Base-by-base conservation (phyloP, 2,329 filamentous ascomycete species). In the Aureobasidium zeae region DNA sequence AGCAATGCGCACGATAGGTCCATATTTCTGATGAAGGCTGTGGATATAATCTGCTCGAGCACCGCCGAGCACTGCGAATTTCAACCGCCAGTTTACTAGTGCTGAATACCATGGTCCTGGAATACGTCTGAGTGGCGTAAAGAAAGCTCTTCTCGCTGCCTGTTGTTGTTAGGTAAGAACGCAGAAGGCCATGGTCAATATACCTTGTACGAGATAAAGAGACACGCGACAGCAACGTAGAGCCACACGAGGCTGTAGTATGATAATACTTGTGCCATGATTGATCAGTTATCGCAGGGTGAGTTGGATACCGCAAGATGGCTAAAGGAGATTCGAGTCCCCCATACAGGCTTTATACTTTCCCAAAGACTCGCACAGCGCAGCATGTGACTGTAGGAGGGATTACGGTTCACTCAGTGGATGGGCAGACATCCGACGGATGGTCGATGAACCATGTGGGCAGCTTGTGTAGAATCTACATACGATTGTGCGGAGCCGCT, bases 1-100 rank as follows among this genome's bases (percentile, higher is more conserved):
- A 15, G 51, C 33, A 17, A 59, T 51, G 11, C 57, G 53, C 8
- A 61, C 58, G 28, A 52, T 48, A 2, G 54, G 52, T 2, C 58
- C 58, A 44, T 59, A 58, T 26, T 48, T 39, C 22, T 56, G 43
- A 48, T 67, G 63, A 1, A 67, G 53, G 4, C 49, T 44, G 45
- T 67, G 56, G 25, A 67, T 61, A 49, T 63, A 63, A 44, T 63
- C 59, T 36, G 63, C 59, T 2, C 63, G 57, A 9, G 60, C 57
- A 7, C 64, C 63, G 5, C 52, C 52, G 5, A 65, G 48, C 12
- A 64, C 58, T 7, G 60, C 58, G 7, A 56, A 50, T 45, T 66
- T 66, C 19, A 67, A 52, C 2, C 48, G 52, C 5, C 58, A 46
- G 15, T 50, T 51, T 8, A 54, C 56, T 31, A 52, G 51, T 21